Base-by-base conservation (phyloP, 768 basidiomycete species). In the Ramaria rubella region DNA sequence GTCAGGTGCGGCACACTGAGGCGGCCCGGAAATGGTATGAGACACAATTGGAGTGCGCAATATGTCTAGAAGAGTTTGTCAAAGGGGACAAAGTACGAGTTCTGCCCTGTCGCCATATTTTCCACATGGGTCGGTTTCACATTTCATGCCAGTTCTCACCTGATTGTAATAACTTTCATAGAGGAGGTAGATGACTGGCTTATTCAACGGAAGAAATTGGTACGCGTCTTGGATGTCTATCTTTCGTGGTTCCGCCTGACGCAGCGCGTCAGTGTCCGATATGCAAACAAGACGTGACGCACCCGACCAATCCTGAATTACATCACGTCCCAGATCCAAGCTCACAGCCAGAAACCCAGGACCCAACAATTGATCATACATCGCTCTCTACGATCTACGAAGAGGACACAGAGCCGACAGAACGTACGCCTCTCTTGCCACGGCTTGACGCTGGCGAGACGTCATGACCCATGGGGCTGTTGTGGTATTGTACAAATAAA, bases 111-210 rank as follows among this genome's bases (percentile, higher is more conserved):
- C 87, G 89, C 46, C 95, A 98, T 68, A 84, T 98, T 53, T 98
- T 96, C 72, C 95, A 98, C 70, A 79, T 90, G 44, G 79, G 55
- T 56, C 11, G 9, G 55, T 43, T 45, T 55, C 5, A 57, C 19
- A 19, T 24, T 24, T 12, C 7, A n/a, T n/a, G 30, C 19, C 29
- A 15, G 19, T 36, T 52, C 24, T 14, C 45, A 3, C 26, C n/a
- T 50, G 12, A 5, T 52, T 30, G 21, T 19, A 36, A 31, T 4
- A 30, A 34, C 7, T 55, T 52, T 23, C 24, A 17, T 21, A 49
- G 70, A 85, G 33, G 95, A 97, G 68, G 82, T 96, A 36, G 92
- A 94, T 67, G 80, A 86, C 61, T 98, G 95, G 95, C 72, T 98
- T 58, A 86, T 94, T 55, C 83, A 87, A 59, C 82, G 90, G 69